phyloP scores from a whole-genome alignment of 306 rosid genomes.

The barrel medic (Medicago truncatula) region DNA sequence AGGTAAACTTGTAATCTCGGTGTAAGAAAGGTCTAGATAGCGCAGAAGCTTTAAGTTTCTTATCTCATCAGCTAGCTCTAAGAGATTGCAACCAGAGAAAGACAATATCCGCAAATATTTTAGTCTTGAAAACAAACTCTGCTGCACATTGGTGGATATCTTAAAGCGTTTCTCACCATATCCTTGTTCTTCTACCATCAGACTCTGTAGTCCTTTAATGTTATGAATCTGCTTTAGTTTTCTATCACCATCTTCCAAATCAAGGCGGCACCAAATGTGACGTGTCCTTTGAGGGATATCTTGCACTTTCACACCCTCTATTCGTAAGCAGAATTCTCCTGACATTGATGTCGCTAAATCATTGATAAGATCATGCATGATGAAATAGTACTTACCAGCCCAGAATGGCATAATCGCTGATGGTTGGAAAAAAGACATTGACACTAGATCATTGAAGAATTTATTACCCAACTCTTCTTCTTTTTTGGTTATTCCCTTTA shows the following conservation, averaged over 20 bases:
- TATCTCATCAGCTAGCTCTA: slow-evolving; percentile 6
- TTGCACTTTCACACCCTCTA: background rate
- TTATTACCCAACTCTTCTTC: slow-evolving; percentile 50
- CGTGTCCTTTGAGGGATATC: slow-evolving; percentile 18
- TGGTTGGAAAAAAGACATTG: slow-evolving; percentile 51
- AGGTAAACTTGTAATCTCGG: slow-evolving; percentile 2
- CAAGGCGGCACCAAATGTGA: background rate
- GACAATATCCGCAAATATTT: slow-evolving; percentile 22
- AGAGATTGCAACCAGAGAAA: background rate
- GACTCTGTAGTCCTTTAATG: background rate
- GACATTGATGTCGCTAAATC: slow-evolving; percentile 52
- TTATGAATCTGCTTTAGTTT: background rate
- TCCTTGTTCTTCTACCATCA: background rate
- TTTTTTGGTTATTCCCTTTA: background rate
- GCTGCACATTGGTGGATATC: background rate
- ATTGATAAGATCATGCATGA: slow-evolving; percentile 53
- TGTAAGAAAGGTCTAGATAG: slow-evolving; percentile 15
- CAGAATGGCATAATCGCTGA: background rate
- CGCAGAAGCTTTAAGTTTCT: slow-evolving; percentile 32
- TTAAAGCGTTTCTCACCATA: background rate
- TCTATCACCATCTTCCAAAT: background rate
- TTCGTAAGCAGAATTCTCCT: slow-evolving; percentile 28
- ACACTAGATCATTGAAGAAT: slow-evolving; percentile 44
- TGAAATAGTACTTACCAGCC: background rate
- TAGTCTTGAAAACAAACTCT: background rate